Evolutionary conservation across 768 basidiomycete species (phyloP).

Genomic region (Krasilnikovozyma curviuscula): DNA sequence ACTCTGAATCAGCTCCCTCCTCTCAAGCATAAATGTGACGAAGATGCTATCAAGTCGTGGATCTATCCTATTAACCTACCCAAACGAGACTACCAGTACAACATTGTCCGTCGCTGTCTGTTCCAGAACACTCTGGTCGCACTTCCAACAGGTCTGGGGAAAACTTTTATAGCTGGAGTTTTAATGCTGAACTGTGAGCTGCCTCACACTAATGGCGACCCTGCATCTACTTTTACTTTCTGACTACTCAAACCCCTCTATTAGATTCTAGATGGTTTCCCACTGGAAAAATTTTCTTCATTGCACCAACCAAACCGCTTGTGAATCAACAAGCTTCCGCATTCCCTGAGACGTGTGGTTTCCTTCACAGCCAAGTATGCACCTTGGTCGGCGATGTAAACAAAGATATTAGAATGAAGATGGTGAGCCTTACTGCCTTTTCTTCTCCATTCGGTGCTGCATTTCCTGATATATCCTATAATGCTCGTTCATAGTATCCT

Average conservation of each 20-base stretch:
- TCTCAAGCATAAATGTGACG: constrained; percentile 60
- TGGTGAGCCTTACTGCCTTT: not conserved
- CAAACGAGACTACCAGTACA: constrained; percentile 83
- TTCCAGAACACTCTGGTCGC: constrained; percentile 88
- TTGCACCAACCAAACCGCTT: constrained; percentile 88
- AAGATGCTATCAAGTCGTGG: constrained; percentile 66
- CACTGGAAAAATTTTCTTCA: constrained; percentile 50
- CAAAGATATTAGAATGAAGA: not conserved
- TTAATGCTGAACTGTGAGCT: constrained; percentile 80
- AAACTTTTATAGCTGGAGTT: constrained; percentile 93
- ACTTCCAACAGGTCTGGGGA: constrained; percentile 86
- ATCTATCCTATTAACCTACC: constrained; percentile 75
- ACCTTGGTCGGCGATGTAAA: not conserved
- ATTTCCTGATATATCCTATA: not conserved
- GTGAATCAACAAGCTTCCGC: constrained; percentile 89
- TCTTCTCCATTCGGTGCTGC: not conserved
- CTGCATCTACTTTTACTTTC: not conserved
- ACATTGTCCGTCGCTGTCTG: constrained; percentile 66
- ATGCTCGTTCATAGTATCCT: not conserved
- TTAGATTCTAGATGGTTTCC: constrained; percentile 26
- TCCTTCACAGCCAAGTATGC: constrained; percentile 28
- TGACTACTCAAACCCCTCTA: not conserved
- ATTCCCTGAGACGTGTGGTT: constrained; percentile 81
- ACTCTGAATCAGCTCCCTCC: constrained; percentile 21
- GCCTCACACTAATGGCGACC: not conserved